A percentile compares a stretch with the other conserved stretches of the same genome.
Evolutionary conservation across 345 rosid genomes (phyloP).

Genomic region (Diplotaxis tenuifolia): DNA sequence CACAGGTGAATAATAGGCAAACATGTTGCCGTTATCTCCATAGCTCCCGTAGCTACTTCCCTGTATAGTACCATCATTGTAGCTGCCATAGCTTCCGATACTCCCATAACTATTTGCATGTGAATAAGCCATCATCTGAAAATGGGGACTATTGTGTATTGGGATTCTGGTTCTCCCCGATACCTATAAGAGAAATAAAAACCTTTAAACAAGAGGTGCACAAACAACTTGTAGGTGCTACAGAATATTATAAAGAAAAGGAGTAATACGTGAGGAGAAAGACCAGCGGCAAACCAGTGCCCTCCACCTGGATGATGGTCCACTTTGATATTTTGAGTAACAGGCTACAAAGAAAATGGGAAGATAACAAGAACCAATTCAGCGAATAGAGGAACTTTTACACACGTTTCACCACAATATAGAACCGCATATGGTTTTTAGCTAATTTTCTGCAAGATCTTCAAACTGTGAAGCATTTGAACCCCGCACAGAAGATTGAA

Average conservation of each 20-base stretch:
- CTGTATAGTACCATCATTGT: conserved; percentile 73
- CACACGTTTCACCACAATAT: conserved; percentile 18
- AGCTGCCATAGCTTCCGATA: conserved; percentile 91
- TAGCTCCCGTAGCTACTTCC: conserved; percentile 60
- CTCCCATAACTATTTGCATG: conserved; percentile 91
- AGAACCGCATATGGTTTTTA: not conserved
- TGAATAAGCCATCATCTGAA: conserved; percentile 60
- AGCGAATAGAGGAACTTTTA: not conserved
- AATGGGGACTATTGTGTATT: conserved; percentile 79
- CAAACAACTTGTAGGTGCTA: conserved; percentile 14
- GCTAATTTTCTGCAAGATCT: not conserved
- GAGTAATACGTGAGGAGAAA: conserved; percentile 86
- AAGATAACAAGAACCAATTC: conserved; percentile 14
- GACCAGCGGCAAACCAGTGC: conserved; percentile 99
- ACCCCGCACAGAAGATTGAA: conserved; percentile 8
- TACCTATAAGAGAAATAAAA: conserved; percentile 47
- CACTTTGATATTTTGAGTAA: conserved; percentile 82
- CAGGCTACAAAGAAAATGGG: conserved; percentile 53
- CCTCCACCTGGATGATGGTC: conserved; percentile 99
- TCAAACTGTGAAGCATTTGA: not conserved
- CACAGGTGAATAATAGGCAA: conserved; percentile 89
- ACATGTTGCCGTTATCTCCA: conserved; percentile 69
- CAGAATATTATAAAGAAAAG: conserved; percentile 22
- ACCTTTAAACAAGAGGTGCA: conserved; percentile 22
- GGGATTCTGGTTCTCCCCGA: conserved; percentile 65